These are phyloP conservation scores for Penicillium herquei DNA, from an alignment of 495 filamentous ascomycete genomes.

Conservation along the genomic window DNA sequence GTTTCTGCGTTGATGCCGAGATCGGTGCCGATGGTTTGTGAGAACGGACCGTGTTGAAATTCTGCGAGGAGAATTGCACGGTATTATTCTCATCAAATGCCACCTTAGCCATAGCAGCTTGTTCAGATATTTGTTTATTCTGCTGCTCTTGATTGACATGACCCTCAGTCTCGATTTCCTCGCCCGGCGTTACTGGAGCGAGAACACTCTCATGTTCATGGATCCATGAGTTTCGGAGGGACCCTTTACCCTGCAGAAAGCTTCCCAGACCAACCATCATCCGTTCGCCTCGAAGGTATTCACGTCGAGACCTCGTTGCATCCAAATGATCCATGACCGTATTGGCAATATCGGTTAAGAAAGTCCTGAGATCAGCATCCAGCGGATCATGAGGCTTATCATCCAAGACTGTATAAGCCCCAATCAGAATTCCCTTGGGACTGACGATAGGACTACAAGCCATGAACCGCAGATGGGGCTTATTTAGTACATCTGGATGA, in stretches of 20 bases:
- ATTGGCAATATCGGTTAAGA: conserved; percentile 8
- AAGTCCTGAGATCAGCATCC: not conserved
- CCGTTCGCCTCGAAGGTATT: conserved; percentile 15
- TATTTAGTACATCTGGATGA: conserved; percentile 31
- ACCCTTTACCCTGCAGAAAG: conserved; percentile 20
- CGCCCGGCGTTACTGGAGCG: not conserved
- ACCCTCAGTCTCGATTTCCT: conserved; percentile 5
- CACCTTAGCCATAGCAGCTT: not conserved
- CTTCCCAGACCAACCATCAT: conserved; percentile 21
- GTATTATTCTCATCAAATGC: not conserved
- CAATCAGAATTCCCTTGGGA: conserved; percentile 13
- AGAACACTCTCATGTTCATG: not conserved
- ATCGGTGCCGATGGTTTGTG: not conserved
- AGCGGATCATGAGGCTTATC: conserved; percentile 13
- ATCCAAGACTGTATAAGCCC: conserved; percentile 16
- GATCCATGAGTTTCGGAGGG: conserved; percentile 17
- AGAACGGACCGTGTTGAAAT: not conserved
- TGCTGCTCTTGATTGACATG: conserved; percentile 17
- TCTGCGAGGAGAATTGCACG: not conserved
- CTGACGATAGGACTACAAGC: conserved; percentile 26
- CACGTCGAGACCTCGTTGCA: conserved; percentile 5
- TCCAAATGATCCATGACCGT: conserved; percentile 18
- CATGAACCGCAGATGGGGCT: conserved; percentile 51
- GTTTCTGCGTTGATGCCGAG: not conserved
- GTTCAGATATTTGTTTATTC: conserved; percentile 13